Evolutionary conservation across 2,329 filamentous ascomycete genomes (phyloP).

Genomic region (Tetracladium maxilliforme): DNA sequence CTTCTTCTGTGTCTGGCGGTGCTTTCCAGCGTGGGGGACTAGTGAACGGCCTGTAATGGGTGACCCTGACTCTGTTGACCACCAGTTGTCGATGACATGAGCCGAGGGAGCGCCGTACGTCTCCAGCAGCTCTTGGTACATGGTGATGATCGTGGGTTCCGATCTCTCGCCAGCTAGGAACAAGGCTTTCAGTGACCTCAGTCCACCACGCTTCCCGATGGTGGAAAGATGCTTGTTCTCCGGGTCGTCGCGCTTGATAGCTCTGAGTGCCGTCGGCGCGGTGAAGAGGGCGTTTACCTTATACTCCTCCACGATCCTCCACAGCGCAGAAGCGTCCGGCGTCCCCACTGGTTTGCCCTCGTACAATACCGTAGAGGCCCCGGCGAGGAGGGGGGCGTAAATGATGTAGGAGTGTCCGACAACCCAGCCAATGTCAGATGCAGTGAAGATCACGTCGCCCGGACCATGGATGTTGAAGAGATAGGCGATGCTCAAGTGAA

Average conservation of each 20-base stretch:
- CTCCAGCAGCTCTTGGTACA: conserved; percentile 62
- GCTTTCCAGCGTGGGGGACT: conserved; percentile 42
- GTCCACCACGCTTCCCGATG: conserved; percentile 50
- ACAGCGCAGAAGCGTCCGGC: conserved; percentile 76
- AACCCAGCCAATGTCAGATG: conserved; percentile 86
- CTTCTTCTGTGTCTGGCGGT: conserved; percentile 23
- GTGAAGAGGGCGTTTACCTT: conserved; percentile 76
- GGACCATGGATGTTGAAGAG: conserved; percentile 72
- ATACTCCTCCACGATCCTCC: conserved; percentile 75
- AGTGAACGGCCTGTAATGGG: conserved; percentile 53
- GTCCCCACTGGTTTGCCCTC: conserved; percentile 92
- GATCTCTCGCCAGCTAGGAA: conserved; percentile 85
- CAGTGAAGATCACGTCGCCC: conserved; percentile 58
- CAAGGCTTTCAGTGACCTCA: conserved; percentile 57
- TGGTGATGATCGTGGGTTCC: conserved; percentile 70
- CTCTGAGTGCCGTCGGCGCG: conserved; percentile 73
- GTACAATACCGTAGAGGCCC: conserved; percentile 75
- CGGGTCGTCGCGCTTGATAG: conserved; percentile 76
- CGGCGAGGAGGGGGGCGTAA: conserved; percentile 73
- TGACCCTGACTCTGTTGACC: conserved; percentile 56
- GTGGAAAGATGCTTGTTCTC: conserved; percentile 50
- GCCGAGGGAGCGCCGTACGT: conserved; percentile 50
- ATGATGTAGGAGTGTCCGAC: conserved; percentile 79
- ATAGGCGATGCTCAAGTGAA: conserved; percentile 71
- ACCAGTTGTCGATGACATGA: conserved; percentile 58